phyloP scores from a whole-genome alignment of 2,329 filamentous ascomycete genomes.

The Penicillium concentricum region DNA sequence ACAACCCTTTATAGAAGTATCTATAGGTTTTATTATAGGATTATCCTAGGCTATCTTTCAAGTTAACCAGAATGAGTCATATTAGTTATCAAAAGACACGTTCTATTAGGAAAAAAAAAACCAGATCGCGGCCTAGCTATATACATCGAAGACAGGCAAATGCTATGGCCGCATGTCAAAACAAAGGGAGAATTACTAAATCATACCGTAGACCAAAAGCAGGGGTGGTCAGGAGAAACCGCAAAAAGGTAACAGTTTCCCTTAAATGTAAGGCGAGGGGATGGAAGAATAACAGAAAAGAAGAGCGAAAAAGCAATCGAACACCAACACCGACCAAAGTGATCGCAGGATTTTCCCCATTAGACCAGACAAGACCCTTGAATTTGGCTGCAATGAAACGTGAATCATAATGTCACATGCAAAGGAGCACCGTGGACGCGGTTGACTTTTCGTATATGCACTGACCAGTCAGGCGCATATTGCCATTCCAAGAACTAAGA shows the following conservation, averaged over 20 bases:
- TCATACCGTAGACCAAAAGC: conserved; percentile 19
- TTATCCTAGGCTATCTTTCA: too few species aligned
- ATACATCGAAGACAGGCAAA: conserved; percentile 21
- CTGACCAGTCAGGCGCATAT: conserved; percentile 13
- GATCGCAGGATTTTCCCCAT: conserved; percentile 15
- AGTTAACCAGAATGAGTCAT: conserved; percentile 3
- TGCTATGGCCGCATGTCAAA: conserved; percentile 19
- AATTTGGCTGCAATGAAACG: conserved; percentile 26
- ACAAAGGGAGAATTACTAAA: conserved; percentile 21
- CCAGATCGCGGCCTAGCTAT: conserved; percentile 22
- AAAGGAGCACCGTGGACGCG: conserved; percentile 11
- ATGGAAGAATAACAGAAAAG: conserved; percentile 3
- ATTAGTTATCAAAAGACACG: conserved; percentile 19
- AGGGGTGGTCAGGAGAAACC: background rate
- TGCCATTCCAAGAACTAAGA: conserved; percentile 44
- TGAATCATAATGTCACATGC: conserved; percentile 32
- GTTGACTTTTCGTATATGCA: conserved; percentile 4
- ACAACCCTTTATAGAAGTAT: too few species aligned
- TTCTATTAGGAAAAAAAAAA: conserved; percentile 20
- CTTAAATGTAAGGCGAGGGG: conserved; percentile 1
- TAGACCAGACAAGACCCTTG: conserved; percentile 11
- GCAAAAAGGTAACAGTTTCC: background rate
- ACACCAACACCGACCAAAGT: conserved; percentile 27
- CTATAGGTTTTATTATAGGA: too few species aligned
- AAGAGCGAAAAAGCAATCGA: conserved; percentile 17